phyloP scores from a whole-genome alignment of 2,329 filamentous ascomycete species.

The Tolypocladium pustulatum region DNA sequence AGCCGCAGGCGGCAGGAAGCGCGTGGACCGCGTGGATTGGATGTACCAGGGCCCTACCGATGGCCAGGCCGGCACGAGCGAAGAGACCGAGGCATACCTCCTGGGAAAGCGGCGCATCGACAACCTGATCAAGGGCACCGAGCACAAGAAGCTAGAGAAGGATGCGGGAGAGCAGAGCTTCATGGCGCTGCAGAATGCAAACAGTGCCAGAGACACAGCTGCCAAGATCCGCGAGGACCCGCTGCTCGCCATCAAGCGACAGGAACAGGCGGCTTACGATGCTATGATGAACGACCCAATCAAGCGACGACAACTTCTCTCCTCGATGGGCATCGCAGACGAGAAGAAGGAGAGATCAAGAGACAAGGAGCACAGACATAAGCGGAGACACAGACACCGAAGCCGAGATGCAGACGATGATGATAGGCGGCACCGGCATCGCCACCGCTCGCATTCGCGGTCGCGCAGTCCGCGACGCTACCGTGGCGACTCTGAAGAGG shows the following conservation, averaged over 20 bases:
- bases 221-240: conserved; percentile 86
- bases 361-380: conserved; percentile 23
- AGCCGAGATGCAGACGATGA: conserved; percentile 1
- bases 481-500: conserved; percentile 12
- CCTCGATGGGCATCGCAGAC: conserved; percentile 47
- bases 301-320: conserved; percentile 56
- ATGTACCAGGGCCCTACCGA: conserved; percentile 88
- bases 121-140: conserved; percentile 65
- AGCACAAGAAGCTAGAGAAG: conserved; percentile 74
- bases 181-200: conserved; percentile 56
- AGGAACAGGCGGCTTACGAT: conserved; percentile 74
- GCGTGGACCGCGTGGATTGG: conserved; percentile 83
- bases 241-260: conserved; percentile 82
- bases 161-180: conserved; percentile 49
- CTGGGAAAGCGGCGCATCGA: conserved; percentile 90
- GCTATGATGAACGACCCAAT: conserved; percentile 70
- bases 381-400: conserved; percentile 26
- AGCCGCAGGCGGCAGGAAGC: conserved; percentile 71
- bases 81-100: conserved; percentile 90
- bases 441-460: conserved; percentile 31
- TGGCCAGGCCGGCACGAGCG: conserved; percentile 64
- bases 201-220: conserved; percentile 68
- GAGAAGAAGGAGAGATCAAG: conserved; percentile 28
- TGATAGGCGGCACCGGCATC: conserved; percentile 18
- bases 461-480: conserved; percentile 30